Evolutionary conservation across 2,329 filamentous ascomycete species (phyloP).

Genomic region (Teratosphaeria viscida): DNA sequence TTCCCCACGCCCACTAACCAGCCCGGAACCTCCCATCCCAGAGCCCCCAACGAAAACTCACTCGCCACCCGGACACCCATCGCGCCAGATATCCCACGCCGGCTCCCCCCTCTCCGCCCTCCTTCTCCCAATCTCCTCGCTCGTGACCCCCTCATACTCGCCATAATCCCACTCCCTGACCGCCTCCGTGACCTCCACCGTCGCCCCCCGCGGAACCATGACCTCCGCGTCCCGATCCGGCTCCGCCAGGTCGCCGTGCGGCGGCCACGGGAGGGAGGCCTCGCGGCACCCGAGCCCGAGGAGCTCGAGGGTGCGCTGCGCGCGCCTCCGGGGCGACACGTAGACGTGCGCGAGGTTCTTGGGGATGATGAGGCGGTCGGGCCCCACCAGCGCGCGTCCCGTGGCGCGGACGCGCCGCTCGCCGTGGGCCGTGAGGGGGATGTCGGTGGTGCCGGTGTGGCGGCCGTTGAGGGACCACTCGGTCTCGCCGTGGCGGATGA

Average conservation of each 20-base stretch:
- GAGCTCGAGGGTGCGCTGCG: conserved; percentile 82
- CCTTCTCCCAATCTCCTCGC: conserved; percentile 38
- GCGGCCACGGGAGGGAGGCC: conserved; percentile 52
- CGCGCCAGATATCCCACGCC: conserved; percentile 77
- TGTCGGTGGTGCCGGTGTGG: conserved; percentile 75
- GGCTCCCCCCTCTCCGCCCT: conserved; percentile 40
- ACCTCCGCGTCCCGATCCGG: conserved; percentile 11
- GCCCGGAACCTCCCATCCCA: neutral
- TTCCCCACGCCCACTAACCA: neutral
- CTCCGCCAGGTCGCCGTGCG: conserved; percentile 18
- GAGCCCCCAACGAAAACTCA: conserved; percentile 20
- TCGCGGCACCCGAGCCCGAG: conserved; percentile 59
- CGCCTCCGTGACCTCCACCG: conserved; percentile 40
- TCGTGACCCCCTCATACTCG: conserved; percentile 49
- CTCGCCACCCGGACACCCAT: conserved; percentile 70
- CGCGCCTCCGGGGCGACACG: conserved; percentile 75
- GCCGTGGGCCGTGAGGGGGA: conserved; percentile 73
- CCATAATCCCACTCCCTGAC: conserved; percentile 55
- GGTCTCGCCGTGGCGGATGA: conserved; percentile 78
- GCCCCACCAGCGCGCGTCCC: conserved; percentile 71
- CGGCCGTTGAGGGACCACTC: conserved; percentile 81
- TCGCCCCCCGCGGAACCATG: conserved; percentile 29
- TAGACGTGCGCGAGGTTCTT: conserved; percentile 79
- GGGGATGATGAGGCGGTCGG: conserved; percentile 75
- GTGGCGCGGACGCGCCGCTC: conserved; percentile 48